Conservation (phyloP, 2,329 filamentous ascomycete genomes). For the Ophiocordyceps camponoti-leonardi region DNA sequence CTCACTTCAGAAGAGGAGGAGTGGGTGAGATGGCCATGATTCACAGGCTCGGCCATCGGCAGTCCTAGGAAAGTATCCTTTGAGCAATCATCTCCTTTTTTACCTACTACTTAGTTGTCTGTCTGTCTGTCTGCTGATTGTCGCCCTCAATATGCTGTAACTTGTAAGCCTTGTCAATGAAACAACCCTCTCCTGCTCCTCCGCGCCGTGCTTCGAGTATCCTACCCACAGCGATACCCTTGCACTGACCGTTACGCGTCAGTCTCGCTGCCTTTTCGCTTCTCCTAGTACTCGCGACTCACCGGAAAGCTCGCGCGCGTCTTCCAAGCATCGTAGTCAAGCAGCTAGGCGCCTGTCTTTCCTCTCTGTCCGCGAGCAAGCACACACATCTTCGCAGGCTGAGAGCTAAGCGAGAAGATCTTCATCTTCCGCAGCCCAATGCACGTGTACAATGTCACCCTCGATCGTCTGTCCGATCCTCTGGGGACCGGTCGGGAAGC, state of each 20-base stretch:
- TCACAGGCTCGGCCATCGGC: no score
- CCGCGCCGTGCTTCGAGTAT: neutral
- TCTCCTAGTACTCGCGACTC: neutral
- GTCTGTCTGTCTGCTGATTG: neutral
- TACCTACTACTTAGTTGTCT: neutral
- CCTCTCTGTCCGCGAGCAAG: neutral
- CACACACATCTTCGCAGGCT: neutral
- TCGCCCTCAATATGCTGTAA: neutral
- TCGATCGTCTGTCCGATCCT: neutral
- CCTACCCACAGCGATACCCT: neutral
- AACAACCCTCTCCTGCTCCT: neutral
- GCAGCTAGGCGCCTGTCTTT: no score
- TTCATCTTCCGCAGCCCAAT: neutral
- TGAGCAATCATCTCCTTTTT: neutral
- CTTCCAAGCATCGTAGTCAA: no score
- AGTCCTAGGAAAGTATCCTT: no score
- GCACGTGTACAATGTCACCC: neutral
- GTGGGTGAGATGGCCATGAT: no score
- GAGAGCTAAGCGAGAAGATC: neutral
- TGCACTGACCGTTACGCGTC: neutral
- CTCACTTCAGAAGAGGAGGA: no score
- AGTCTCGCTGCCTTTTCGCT: neutral
- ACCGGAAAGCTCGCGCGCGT: neutral
- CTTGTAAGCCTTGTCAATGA: neutral
- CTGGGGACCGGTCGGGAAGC: neutral